Percentiles rank a stretch among this genome's conserved stretches.
phyloP scores from a whole-genome alignment of 2,329 filamentous ascomycete genomes.

The Paracoccidioides lutzii region DNA sequence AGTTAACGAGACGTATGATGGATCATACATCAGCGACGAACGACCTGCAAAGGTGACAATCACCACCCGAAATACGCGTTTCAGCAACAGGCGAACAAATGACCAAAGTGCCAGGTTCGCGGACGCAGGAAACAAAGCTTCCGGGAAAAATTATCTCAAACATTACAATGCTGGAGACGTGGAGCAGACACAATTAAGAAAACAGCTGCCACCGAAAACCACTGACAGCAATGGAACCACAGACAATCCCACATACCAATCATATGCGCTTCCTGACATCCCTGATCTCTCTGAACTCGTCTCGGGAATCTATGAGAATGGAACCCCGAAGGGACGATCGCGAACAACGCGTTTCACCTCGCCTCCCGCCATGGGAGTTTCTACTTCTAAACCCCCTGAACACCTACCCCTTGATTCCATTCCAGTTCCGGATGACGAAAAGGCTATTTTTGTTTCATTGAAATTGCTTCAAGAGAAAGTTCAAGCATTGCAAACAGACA shows the following conservation, averaged over 20 bases:
- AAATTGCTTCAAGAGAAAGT: constrained; percentile 47
- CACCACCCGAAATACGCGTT: constrained; percentile 43
- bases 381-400: constrained; percentile 17
- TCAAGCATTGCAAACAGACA: constrained; percentile 42
- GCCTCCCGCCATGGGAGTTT: constrained; percentile 24
- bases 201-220: constrained; percentile 13
- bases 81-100: constrained; percentile 31
- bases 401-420: constrained; percentile 42
- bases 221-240: constrained; percentile 11
- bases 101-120: constrained; percentile 31
- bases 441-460: constrained; percentile 49
- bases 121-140: constrained; percentile 27
- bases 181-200: neutral
- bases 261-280: constrained; percentile 48
- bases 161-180: constrained; percentile 8
- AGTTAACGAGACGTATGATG: constrained; percentile 40
- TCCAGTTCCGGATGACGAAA: constrained; percentile 48
- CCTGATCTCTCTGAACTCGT: constrained; percentile 50
- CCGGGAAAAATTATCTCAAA: constrained; percentile 23
- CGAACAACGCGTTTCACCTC: constrained; percentile 43
- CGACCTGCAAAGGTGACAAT: constrained; percentile 32
- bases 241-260: constrained; percentile 42
- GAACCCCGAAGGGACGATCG: constrained; percentile 41
- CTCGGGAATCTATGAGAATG: constrained; percentile 45
- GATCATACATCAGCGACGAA: constrained; percentile 39